phyloP scores from a whole-genome alignment of 2,329 filamentous ascomycete genomes.

The Aspergillus neoniger region DNA sequence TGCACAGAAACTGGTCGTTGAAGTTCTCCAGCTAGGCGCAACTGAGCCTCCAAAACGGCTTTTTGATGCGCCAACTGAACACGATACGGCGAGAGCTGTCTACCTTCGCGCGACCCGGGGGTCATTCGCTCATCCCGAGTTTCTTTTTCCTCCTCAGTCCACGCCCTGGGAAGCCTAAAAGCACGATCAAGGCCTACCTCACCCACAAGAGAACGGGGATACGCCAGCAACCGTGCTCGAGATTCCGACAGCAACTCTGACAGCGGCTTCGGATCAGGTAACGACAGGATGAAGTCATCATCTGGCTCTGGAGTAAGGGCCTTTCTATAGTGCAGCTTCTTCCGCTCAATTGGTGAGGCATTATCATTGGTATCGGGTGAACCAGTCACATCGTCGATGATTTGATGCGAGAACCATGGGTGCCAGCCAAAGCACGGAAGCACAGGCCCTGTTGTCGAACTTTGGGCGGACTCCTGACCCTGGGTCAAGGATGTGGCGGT shows the following conservation, averaged over 20 bases:
- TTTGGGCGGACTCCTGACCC: slow-evolving; percentile 30
- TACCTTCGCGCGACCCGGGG: slow-evolving; percentile 62
- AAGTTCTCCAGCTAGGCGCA: slow-evolving; percentile 61
- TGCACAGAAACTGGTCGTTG: slow-evolving; percentile 61
- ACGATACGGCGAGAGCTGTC: slow-evolving; percentile 58
- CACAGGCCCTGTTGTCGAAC: slow-evolving; percentile 45
- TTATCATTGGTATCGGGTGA: slow-evolving; percentile 22
- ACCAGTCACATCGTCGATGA: slow-evolving; percentile 48
- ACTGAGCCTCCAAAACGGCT: slow-evolving; percentile 57
- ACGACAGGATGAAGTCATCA: slow-evolving; percentile 50
- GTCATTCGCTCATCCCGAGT: slow-evolving; percentile 48
- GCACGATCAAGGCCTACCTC: slow-evolving; percentile 64
- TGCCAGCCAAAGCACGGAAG: slow-evolving; percentile 68
- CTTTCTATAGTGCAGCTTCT: slow-evolving; percentile 55
- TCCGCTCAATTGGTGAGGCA: slow-evolving; percentile 25
- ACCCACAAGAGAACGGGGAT: slow-evolving; percentile 60
- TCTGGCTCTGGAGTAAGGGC: slow-evolving; percentile 53
- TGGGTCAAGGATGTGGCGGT: slow-evolving; percentile 45
- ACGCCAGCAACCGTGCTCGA: slow-evolving; percentile 48
- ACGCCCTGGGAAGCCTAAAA: slow-evolving; percentile 61
- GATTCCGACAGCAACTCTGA: slow-evolving; percentile 55
- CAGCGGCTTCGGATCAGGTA: slow-evolving; percentile 58
- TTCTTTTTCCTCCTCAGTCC: slow-evolving; percentile 39
- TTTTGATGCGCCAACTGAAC: slow-evolving; percentile 62
- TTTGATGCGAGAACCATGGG: slow-evolving; percentile 67